These are phyloP conservation scores for Lachnellula hyalina DNA, from an alignment of 2,329 filamentous ascomycete genomes.

Conservation along the genomic window DNA sequence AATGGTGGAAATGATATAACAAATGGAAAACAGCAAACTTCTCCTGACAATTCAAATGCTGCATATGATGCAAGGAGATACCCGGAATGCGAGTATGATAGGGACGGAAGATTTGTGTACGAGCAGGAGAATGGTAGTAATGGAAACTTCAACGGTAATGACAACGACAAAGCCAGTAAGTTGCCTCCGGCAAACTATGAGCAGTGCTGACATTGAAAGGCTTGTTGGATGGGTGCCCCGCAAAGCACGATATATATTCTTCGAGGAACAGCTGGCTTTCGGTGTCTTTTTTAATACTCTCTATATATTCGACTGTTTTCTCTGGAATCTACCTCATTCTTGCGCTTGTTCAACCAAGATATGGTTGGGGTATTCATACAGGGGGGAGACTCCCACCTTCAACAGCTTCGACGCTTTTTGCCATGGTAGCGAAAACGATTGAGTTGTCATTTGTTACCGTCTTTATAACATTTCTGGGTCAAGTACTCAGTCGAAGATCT, in stretches of 20 bases:
- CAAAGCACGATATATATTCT: constrained; percentile 24
- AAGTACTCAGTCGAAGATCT: constrained; percentile 66
- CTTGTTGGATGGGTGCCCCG: constrained; percentile 14
- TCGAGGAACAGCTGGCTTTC: constrained; percentile 41
- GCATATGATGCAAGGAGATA: not conserved
- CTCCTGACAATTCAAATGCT: not conserved
- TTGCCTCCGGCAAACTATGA: not conserved
- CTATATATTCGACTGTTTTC: constrained; percentile 57
- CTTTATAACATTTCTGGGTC: constrained; percentile 69
- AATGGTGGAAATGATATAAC: not conserved
- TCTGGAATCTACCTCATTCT: constrained; percentile 63
- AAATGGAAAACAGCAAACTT: not conserved
- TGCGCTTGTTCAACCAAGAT: constrained; percentile 57
- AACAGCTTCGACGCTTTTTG: constrained; percentile 62
- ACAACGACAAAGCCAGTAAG: constrained; percentile 11
- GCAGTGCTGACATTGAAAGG: constrained; percentile 2
- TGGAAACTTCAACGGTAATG: constrained; percentile 2
- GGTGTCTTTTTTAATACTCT: constrained; percentile 42
- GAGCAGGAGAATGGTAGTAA: not conserved
- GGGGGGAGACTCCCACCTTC: constrained; percentile 50
- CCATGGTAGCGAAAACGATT: constrained; percentile 68
- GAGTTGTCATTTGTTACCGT: constrained; percentile 75
- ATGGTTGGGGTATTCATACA: constrained; percentile 51
- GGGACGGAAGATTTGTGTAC: not conserved
- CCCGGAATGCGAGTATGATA: not conserved